These are phyloP conservation scores for Globisporangium carolinianum DNA, from an alignment of 352 stramenopile species.

Conservation along the genomic window DNA sequence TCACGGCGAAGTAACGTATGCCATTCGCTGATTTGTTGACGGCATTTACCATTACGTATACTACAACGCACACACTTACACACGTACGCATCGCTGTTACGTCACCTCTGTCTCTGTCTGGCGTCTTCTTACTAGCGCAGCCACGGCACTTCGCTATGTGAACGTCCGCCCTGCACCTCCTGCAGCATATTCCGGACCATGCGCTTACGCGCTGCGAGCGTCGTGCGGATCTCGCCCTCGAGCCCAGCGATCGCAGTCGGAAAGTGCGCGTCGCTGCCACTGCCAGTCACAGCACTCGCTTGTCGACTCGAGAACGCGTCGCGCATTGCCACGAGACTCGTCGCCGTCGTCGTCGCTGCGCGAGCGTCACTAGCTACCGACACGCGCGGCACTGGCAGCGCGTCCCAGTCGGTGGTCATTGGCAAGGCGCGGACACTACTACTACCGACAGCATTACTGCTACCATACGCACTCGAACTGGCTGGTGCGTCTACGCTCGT, in stretches of 20 bases:
- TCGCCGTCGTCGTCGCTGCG: neutral
- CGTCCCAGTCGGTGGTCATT: neutral
- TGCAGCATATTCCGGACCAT: constrained; percentile 22
- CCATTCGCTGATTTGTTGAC: too few species aligned
- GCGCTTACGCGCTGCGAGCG: constrained; percentile 19
- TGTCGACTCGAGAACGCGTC: constrained; percentile 7
- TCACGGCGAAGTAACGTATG: too few species aligned
- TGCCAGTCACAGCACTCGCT: neutral
- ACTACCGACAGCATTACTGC: too few species aligned
- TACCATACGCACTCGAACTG: neutral
- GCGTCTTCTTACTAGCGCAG: constrained; percentile 7
- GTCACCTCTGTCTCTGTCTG: too few species aligned
- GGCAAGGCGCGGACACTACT: too few species aligned
- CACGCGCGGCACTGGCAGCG: neutral
- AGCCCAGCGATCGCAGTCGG: constrained; percentile 14
- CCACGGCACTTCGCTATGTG: constrained; percentile 13
- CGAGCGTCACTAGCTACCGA: neutral
- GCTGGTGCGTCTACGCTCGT: neutral
- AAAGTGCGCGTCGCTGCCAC: constrained; percentile 15
- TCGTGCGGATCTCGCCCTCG: constrained; percentile 24
- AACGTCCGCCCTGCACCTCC: constrained; percentile 19
- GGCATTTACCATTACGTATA: too few species aligned
- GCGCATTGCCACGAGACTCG: constrained; percentile 18
- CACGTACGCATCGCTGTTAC: too few species aligned
- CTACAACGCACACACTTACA: too few species aligned